Percentiles rank a stretch among this genome's conserved stretches.
Evolutionary conservation across 139 green algal species (phyloP).

Genomic region (Picochlorum sp.): DNA sequence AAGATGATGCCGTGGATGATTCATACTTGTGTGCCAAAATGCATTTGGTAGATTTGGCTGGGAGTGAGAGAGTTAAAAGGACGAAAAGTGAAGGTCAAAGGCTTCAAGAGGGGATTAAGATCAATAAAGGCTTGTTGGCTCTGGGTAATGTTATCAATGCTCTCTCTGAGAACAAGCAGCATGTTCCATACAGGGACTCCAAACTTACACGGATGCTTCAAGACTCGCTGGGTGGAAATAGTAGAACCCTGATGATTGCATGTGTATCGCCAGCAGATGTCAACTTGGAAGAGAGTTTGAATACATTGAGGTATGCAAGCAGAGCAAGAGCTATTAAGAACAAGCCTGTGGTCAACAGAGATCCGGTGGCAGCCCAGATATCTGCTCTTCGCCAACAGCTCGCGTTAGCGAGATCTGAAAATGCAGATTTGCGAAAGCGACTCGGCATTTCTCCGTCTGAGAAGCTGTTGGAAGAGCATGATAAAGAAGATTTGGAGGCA

Average conservation of each 20-base stretch:
- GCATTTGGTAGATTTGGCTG: constrained; percentile 80
- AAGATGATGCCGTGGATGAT: constrained; percentile 29
- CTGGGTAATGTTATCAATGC: constrained; percentile 96
- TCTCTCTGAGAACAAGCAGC: constrained; percentile 72
- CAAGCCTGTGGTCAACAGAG: constrained; percentile 87
- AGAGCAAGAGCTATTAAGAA: constrained; percentile 89
- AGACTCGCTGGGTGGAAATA: constrained; percentile 91
- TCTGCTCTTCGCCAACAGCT: constrained; percentile 68
- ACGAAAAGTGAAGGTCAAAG: constrained; percentile 79
- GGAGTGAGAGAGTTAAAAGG: constrained; percentile 86
- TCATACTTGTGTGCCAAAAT: constrained; percentile 89
- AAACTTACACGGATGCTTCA: constrained; percentile 96
- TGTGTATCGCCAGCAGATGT: constrained; percentile 82
- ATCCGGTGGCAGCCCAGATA: constrained; percentile 69
- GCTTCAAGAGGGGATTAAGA: constrained; percentile 84
- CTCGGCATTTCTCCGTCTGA: constrained; percentile 7
- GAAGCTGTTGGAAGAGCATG: neutral
- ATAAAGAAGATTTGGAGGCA: neutral
- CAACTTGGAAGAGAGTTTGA: constrained; percentile 82
- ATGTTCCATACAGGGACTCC: constrained; percentile 82
- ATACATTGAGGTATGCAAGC: constrained; percentile 79
- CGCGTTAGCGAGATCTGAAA: constrained; percentile 45
- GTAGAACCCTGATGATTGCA: constrained; percentile 89
- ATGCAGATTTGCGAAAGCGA: constrained; percentile 3
- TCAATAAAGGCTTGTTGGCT: constrained; percentile 91